Evolutionary conservation across 768 basidiomycete genomes (phyloP).

Genomic region (Boletales sp.): DNA sequence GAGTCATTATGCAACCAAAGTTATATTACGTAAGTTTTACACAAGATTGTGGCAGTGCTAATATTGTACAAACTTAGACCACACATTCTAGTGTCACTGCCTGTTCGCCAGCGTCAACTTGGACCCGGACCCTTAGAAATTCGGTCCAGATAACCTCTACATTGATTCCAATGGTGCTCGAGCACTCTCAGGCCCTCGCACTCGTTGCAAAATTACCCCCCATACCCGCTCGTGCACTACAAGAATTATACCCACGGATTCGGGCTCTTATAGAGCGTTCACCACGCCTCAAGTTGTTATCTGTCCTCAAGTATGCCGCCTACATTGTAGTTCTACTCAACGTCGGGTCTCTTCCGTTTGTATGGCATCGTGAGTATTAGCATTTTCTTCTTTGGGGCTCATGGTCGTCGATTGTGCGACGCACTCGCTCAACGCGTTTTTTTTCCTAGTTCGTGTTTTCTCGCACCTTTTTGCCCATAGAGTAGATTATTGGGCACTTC

Average conservation of each 20-base stretch:
- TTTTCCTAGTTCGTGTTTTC: slow-evolving; percentile 48
- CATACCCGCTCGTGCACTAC: slow-evolving; percentile 2
- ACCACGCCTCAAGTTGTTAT: slow-evolving; percentile 2
- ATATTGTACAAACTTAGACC: no score
- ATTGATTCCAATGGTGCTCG: slow-evolving; percentile 6
- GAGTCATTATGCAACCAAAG: no score
- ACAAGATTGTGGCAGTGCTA: no score
- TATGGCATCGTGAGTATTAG: slow-evolving; percentile 61
- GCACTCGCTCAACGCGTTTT: neutral
- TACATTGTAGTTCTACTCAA: slow-evolving; percentile 56
- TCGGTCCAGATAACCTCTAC: neutral
- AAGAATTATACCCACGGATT: slow-evolving; percentile 3
- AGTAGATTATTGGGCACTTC: slow-evolving; percentile 31
- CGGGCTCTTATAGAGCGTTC: slow-evolving; percentile 1
- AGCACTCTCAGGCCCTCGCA: neutral
- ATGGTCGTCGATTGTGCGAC: neutral
- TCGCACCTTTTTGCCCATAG: slow-evolving; percentile 40
- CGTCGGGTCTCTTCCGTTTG: slow-evolving; percentile 55
- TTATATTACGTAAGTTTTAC: no score
- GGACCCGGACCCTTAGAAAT: neutral
- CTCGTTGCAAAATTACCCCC: slow-evolving; percentile 14
- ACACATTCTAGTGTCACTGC: no score
- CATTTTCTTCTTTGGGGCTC: neutral
- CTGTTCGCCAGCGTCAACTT: no score
- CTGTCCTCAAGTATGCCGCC: slow-evolving; percentile 15